Evolutionary conservation across 768 basidiomycete species (phyloP), one percentile per base, ranked within the genome.

Genomic region (Panellus pusillus): DNA sequence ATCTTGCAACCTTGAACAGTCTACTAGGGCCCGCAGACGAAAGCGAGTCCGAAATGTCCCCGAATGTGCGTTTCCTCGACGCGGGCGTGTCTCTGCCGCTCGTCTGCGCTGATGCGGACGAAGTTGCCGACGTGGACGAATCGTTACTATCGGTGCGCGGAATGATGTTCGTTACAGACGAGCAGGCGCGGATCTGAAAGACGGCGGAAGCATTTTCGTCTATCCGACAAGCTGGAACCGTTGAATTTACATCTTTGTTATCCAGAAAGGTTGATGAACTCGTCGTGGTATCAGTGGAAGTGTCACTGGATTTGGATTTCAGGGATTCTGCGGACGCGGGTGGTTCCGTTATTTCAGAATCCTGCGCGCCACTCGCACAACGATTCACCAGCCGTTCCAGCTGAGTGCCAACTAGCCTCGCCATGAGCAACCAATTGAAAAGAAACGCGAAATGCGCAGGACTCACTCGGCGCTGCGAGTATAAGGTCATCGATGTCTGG

Each of bases 41-140:
- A 7, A 43, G 31, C 64, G 52, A n/a, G 48, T 50, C 42, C 39
- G 54, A 60, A 66, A 70, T 15, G 55, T 66, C 41, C 12, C 48
- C 42, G 28, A 54, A 37, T 71, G 67, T 69, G 19, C 69, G 61
- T 49, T 72, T 72, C 13, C 32, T 9, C 14, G 32, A 14, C 14
- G 11, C 32, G 14, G 32, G 32, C 14, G 32, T 35, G 32, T 35
- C 14, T 35, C 32, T 14, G 9, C 24, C 24, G 24, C 24, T 29
- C 3, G 32, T 20, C 38, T 29, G 65, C 17, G 57, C 64, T 18
- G 45, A 52, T 12, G 40, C 53, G 1, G 68, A 68, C 2, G 63
- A 47, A 11, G 50, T 29, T 0, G 57, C 55, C 1, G 68, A 70
- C 8, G 48, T 52, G n/a, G 63, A 4, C 17, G 39, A 40, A 40